These are phyloP conservation scores for Musa troglodytarum DNA, from an alignment of 176 grass and related monocot species.

Conservation along the genomic window DNA sequence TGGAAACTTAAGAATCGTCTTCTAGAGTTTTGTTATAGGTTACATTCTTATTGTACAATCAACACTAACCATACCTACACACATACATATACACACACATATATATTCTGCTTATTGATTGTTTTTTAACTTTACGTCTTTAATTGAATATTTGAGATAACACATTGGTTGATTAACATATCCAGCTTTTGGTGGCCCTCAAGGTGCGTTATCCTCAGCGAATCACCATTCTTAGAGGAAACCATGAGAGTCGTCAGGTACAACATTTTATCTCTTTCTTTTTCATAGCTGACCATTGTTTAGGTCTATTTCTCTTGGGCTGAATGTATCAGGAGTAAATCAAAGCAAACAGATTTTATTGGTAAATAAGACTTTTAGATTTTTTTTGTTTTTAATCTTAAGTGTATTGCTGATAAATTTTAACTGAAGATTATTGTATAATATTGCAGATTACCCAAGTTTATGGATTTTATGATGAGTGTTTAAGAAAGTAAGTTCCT, in stretches of 20 bases:
- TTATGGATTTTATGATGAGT: slow-evolving; percentile 97
- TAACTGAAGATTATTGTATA: not conserved
- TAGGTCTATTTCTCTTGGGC: not conserved
- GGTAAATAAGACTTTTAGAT: too few relatives aligned
- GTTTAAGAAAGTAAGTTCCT: slow-evolving; percentile 77
- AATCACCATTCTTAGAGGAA: slow-evolving; percentile 96
- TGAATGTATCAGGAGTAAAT: too few relatives aligned
- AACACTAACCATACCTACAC: too few relatives aligned
- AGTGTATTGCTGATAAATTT: slow-evolving; percentile 15
- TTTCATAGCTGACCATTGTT: not conserved
- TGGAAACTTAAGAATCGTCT: too few relatives aligned
- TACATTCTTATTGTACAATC: too few relatives aligned
- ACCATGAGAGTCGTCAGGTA: slow-evolving; percentile 93
- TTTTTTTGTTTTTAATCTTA: too few relatives aligned
- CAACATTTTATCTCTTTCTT: not conserved
- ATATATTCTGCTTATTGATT: too few relatives aligned
- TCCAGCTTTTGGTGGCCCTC: slow-evolving; percentile 81
- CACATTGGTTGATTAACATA: not conserved
- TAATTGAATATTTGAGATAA: not conserved
- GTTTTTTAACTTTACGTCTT: too few relatives aligned
- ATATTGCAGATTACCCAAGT: slow-evolving; percentile 81
- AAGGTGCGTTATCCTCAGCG: slow-evolving; percentile 91
- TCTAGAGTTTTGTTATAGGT: too few relatives aligned
- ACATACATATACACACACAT: too few relatives aligned
- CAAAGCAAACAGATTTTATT: too few relatives aligned